These are phyloP conservation scores for Penicillium arizonense DNA, from an alignment of 495 filamentous ascomycete genomes.

Conservation along the genomic window DNA sequence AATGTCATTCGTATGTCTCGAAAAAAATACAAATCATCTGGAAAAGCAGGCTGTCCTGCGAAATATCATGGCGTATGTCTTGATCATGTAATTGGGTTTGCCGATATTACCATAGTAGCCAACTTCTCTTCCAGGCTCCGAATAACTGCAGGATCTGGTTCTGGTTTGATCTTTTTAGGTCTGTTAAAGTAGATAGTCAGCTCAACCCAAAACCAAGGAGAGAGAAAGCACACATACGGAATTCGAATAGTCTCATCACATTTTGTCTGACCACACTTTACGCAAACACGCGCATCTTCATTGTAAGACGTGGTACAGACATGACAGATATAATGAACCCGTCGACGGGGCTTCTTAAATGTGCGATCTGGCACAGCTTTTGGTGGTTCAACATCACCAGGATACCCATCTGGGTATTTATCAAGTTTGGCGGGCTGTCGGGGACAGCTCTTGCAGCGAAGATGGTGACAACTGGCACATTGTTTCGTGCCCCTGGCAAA, in stretches of 20 bases:
- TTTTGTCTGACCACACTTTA: constrained; percentile 60
- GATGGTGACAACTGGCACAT: constrained; percentile 70
- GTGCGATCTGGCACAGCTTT: constrained; percentile 33
- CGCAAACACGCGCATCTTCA: constrained; percentile 49
- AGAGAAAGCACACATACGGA: constrained; percentile 40
- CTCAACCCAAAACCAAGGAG: too few relatives aligned
- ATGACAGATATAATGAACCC: constrained; percentile 63
- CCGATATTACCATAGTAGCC: constrained; percentile 21
- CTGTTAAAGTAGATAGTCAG: constrained; percentile 27
- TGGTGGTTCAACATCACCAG: constrained; percentile 59
- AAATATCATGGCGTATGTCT: too few relatives aligned
- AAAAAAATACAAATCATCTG: too few relatives aligned
- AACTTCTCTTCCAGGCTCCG: constrained; percentile 59
- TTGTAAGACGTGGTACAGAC: constrained; percentile 57
- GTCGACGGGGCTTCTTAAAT: constrained; percentile 42
- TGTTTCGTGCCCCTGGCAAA: constrained; percentile 60
- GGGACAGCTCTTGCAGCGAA: constrained; percentile 78
- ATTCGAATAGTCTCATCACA: constrained; percentile 45
- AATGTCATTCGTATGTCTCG: too few relatives aligned
- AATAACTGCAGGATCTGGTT: constrained; percentile 64
- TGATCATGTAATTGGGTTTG: too few relatives aligned
- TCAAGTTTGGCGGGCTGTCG: constrained; percentile 71
- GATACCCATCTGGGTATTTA: constrained; percentile 76
- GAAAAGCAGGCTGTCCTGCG: too few relatives aligned
- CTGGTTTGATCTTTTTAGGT: constrained; percentile 58